Evolutionary conservation across 140 eudicot genomes (phyloP).

Genomic region (Oenanthe javanica): DNA sequence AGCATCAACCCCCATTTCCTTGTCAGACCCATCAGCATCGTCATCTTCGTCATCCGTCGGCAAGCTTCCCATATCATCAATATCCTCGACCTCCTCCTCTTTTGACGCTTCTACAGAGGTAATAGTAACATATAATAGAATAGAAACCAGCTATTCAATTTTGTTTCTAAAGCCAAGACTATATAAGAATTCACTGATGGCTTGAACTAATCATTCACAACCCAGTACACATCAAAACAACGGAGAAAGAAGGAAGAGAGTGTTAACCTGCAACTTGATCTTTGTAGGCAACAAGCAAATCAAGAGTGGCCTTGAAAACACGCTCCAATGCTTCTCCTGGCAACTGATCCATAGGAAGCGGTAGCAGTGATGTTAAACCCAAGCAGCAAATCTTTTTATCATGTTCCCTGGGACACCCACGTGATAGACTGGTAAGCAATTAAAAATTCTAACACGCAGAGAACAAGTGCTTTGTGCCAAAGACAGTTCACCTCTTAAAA

Average conservation of each 20-base stretch:
- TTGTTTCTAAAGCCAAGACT: neutral
- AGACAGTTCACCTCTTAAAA: slow-evolving; percentile 48
- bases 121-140: neutral
- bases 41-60: slow-evolving; percentile 53
- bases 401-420: slow-evolving; percentile 43
- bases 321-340: slow-evolving; percentile 79
- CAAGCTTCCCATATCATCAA: slow-evolving; percentile 69
- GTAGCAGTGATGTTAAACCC: slow-evolving; percentile 81
- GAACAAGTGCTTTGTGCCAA: neutral
- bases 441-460: neutral
- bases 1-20: slow-evolving; percentile 72
- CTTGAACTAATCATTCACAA: neutral
- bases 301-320: slow-evolving; percentile 79
- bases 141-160: neutral
- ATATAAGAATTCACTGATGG: neutral
- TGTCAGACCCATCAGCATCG: slow-evolving; percentile 45
- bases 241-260: neutral
- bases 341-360: slow-evolving; percentile 69
- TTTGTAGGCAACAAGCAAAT: slow-evolving; percentile 78
- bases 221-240: neutral
- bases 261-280: slow-evolving; percentile 79
- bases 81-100: slow-evolving; percentile 47
- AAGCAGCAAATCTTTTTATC: slow-evolving; percentile 83
- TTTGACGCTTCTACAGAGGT: slow-evolving; percentile 60
- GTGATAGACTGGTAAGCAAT: neutral